Evolutionary conservation across 495 filamentous ascomycete species (phyloP), one percentile per base, ranked within the genome.

Genomic region (Tuber aestivum): DNA sequence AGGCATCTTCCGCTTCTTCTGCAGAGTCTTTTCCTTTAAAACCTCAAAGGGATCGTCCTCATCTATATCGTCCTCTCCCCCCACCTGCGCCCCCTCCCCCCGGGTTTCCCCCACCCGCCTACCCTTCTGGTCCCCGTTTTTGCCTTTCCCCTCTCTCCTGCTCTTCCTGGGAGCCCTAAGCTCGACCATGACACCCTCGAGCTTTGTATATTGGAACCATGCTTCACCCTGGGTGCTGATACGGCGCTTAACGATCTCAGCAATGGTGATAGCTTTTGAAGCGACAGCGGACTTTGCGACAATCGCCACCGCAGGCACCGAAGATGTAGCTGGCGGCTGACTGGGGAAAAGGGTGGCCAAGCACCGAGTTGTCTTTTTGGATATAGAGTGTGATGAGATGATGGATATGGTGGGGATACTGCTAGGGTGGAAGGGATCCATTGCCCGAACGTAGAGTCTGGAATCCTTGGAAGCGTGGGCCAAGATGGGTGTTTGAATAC

Each of bases 161-260:
- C 78, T 75, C 27, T 73, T 70, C 56, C 16, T 65, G 27, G 56
- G 56, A 35, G 56, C 56, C 56, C 35, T 65, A 20, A 65, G 56
- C 41, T 76, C 65, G 69, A 84, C 80, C 69, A 85, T 82, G 40
- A 83, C 72, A 72, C 85, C 78, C 71, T 84, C 84, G 41, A 90
- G 77, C 8, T 84, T 79, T 68, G 87, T 88, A 75, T 93, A 93
- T 81, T 92, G 89, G 78, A 84, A 92, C 87, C 88, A 91, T 74
- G 84, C 84, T 65, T 85, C 84, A 1, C 86, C 85, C 65, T 82
- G 81, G 71, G 87, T 85, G n/a, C 75, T 84, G 68, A 93, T 84
- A 41, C 89, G 86, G 35, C 89, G 84, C 78, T 91, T 91, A 20
- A 88, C 85, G 23, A 92, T 89, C 83, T 93, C 91, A 41, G 87